Evolutionary conservation across 768 basidiomycete species (phyloP).

Genomic region (Termitomyces titanicus): DNA sequence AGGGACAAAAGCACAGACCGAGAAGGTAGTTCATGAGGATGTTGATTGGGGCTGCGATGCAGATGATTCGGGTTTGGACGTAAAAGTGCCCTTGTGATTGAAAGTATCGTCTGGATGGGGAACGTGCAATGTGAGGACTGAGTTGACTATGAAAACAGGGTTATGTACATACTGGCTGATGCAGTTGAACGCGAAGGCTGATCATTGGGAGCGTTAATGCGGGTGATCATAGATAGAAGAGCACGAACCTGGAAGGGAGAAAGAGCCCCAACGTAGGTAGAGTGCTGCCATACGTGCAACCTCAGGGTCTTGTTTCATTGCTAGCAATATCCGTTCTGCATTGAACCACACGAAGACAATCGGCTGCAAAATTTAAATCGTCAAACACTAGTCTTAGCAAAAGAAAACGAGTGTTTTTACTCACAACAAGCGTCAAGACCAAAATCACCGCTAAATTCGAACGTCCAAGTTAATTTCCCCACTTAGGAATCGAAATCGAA

Average conservation of each 20-base stretch:
- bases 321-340: constrained; percentile 72
- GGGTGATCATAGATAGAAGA: too few species aligned
- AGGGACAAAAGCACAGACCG: constrained; percentile 49
- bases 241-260: constrained; percentile 66
- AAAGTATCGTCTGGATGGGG: constrained; percentile 52
- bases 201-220: neutral
- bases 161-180: neutral
- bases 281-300: constrained; percentile 71
- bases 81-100: constrained; percentile 87
- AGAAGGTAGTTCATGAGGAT: constrained; percentile 77
- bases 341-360: constrained; percentile 37
- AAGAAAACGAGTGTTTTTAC: constrained; percentile 13
- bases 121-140: constrained; percentile 24
- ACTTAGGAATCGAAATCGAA: neutral
- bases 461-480: neutral
- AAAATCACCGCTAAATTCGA: constrained; percentile 61
- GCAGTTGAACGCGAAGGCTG: constrained; percentile 20
- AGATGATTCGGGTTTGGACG: constrained; percentile 78
- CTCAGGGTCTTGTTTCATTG: constrained; percentile 73
- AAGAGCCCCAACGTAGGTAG: constrained; percentile 69
- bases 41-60: constrained; percentile 83
- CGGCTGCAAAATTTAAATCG: neutral
- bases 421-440: constrained; percentile 52
- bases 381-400: too few species aligned
- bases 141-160: constrained; percentile 15